Base-by-base conservation (phyloP, 768 basidiomycete species). In the Nidula microcarpa region DNA sequence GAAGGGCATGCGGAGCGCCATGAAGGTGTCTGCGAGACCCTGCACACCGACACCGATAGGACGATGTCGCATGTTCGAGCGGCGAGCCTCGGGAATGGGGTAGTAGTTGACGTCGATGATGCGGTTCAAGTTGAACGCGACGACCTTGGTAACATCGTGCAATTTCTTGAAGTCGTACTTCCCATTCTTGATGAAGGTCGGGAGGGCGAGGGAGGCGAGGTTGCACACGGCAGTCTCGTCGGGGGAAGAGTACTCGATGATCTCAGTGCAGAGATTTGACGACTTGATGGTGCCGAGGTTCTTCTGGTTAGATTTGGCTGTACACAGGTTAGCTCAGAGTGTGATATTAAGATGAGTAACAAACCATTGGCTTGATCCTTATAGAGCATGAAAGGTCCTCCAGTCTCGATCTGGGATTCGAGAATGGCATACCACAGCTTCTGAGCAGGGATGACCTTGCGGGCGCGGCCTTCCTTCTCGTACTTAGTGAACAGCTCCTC, bases 201-300 rank as follows among this genome's bases (percentile, higher is more conserved):
- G 96, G 2, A 98, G 84, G 2, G 97, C 94, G 57, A 99, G 81
- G 9, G 97, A 99, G 6, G 97, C 97, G 49, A 99, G 84, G 71
- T 98, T 99, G 81, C 97, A 99, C 33, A 98, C 97, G 36, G 97
- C 97, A 36, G 87, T 92, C 70, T 98, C 97, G 51, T 98, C 97
- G 1, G 97, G 94, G 9, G 96, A 81, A 44, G 94, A 96, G 75
- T 98, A 98, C 71, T 99, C 91, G 68, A 99, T 90, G 68, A 99
- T 98, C 69, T 98, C 97, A 4, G 96, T 98, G 78, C 97, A 99
- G 46, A 99, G 78, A 68, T 99, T 99, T 49, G 96, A 98, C 1
- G 94, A 98, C 77, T 97, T 98, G 86, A 99, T 98, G 6, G 93
- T 96, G 33, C 97, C 97, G 30, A 99, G 80, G 73, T 99, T 97